Evolutionary conservation across 2,329 filamentous ascomycete genomes (phyloP).

Genomic region (Exutisphaerella laricina): DNA sequence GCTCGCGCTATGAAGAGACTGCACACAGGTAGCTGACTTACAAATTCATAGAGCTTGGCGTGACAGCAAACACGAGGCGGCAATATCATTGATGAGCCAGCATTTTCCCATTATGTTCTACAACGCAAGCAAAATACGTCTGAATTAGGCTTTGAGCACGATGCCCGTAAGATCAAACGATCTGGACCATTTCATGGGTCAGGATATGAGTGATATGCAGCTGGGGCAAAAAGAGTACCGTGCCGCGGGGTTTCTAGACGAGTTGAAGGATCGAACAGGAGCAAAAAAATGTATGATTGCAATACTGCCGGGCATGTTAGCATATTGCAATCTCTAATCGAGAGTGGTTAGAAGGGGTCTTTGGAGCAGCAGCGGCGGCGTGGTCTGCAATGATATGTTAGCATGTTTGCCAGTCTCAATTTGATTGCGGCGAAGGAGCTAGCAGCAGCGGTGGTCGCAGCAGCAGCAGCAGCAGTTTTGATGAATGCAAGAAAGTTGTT

Average conservation of each 20-base stretch:
- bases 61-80: too few species aligned
- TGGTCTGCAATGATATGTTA: too few species aligned
- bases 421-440: too few species aligned
- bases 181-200: not conserved
- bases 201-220: not conserved
- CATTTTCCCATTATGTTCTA: not conserved
- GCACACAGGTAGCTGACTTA: too few species aligned
- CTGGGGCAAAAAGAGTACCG: not conserved
- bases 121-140: not conserved
- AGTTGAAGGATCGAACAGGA: not conserved
- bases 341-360: too few species aligned
- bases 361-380: too few species aligned
- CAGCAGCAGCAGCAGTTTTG: too few species aligned
- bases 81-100: too few species aligned
- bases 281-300: not conserved
- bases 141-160: not conserved
- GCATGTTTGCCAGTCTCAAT: too few species aligned
- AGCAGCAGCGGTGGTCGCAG: too few species aligned
- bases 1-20: too few species aligned
- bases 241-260: not conserved
- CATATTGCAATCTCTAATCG: not conserved
- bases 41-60: too few species aligned
- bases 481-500: not conserved
- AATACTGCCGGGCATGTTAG: not conserved
- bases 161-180: not conserved